Conservation (phyloP, 2,329 filamentous ascomycete species). For the Monilinia vaccinii-corymbosi region DNA sequence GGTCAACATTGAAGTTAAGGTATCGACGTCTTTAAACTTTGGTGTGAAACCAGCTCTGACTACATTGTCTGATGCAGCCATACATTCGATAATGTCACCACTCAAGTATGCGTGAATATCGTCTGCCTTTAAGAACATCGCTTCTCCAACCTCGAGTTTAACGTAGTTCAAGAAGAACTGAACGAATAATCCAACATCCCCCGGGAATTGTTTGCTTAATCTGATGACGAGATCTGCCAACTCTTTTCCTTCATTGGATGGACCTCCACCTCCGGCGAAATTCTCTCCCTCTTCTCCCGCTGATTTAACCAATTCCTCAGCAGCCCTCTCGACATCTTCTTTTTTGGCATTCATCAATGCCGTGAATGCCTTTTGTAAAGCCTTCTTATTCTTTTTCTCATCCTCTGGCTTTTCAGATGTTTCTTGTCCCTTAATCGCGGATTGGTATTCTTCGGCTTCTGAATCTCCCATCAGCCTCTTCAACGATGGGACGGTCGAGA, state of each 20-base stretch:
- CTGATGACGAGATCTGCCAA: conserved; percentile 70
- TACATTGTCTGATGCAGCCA: conserved; percentile 98
- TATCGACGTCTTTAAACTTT: conserved; percentile 94
- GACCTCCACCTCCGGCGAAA: conserved; percentile 68
- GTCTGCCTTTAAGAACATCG: conserved; percentile 91
- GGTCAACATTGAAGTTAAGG: conserved; percentile 82
- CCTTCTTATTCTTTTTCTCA: conserved; percentile 62
- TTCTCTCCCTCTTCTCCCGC: conserved; percentile 57
- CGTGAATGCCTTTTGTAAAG: conserved; percentile 65
- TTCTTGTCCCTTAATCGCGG: conserved; percentile 45
- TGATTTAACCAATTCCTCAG: conserved; percentile 59
- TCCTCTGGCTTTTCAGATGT: conserved; percentile 31
- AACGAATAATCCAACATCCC: conserved; percentile 88
- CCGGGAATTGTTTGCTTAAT: conserved; percentile 74
- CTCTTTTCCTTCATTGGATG: conserved; percentile 57
- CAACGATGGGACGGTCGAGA: conserved; percentile 49
- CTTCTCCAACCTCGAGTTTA: conserved; percentile 77
- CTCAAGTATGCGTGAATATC: conserved; percentile 95
- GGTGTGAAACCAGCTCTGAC: conserved; percentile 95
- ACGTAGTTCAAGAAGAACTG: conserved; percentile 97
- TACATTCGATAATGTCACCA: conserved; percentile 96
- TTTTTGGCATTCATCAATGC: conserved; percentile 71
- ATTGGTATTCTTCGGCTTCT: conserved; percentile 47
- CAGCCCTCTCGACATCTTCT: conserved; percentile 53
- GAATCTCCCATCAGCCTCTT: conserved; percentile 58